Percentiles rank a stretch among this genome's conserved stretches.
These are phyloP conservation scores for Firmiana major DNA, from an alignment of 345 rosid genomes.

Conservation along the genomic window DNA sequence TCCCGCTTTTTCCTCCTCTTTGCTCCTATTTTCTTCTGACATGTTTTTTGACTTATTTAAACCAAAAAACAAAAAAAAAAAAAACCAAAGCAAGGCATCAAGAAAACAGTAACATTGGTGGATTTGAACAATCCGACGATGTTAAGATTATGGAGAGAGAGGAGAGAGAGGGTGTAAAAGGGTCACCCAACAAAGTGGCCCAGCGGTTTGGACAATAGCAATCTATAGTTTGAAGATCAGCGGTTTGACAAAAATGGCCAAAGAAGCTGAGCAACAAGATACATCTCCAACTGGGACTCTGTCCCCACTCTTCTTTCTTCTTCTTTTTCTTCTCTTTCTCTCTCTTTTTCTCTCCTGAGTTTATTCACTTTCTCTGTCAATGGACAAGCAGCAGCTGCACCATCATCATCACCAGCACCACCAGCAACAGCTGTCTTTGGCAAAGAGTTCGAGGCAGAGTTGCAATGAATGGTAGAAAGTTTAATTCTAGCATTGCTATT, in stretches of 20 bases:
- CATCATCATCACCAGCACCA: slow-evolving; percentile 19
- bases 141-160: background rate
- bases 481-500: background rate
- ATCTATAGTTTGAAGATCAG: slow-evolving; percentile 37
- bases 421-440: slow-evolving; percentile 47
- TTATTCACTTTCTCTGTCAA: slow-evolving; percentile 26
- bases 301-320: slow-evolving; percentile 7
- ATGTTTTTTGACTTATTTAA: slow-evolving; percentile 20
- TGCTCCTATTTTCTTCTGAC: background rate
- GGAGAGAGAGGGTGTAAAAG: background rate
- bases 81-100: background rate
- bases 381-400: slow-evolving; percentile 49
- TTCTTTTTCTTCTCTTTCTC: slow-evolving; percentile 1
- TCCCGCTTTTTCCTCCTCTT: slow-evolving; percentile 19
- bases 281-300: slow-evolving; percentile 33
- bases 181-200: slow-evolving; percentile 47
- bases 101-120: background rate
- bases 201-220: slow-evolving; percentile 39
- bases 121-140: background rate
- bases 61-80: background rate
- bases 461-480: slow-evolving; percentile 77
- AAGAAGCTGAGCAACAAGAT: slow-evolving; percentile 26
- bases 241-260: slow-evolving; percentile 43
- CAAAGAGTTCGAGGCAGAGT: slow-evolving; percentile 76
- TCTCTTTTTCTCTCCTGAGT: slow-evolving; percentile 11